A percentile compares a stretch with the other conserved stretches of the same genome.
phyloP scores from a whole-genome alignment of 169 alveolate species.

The Cyclospora cayetanensis region DNA sequence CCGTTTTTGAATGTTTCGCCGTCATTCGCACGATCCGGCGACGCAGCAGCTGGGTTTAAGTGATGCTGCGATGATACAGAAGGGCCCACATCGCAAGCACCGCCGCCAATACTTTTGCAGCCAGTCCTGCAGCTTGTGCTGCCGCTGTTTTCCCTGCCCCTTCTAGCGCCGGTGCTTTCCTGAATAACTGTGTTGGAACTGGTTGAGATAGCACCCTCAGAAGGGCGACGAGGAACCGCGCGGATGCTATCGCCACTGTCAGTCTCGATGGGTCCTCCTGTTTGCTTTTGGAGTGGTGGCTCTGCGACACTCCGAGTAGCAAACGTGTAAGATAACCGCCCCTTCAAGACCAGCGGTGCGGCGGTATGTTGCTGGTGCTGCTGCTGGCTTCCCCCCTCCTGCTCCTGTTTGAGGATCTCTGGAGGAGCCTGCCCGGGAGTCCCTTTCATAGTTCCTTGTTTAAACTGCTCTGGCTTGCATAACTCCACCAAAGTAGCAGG shows the following conservation, averaged over 20 bases:
- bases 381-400: neutral
- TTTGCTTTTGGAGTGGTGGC: neutral
- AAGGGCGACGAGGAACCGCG: neutral
- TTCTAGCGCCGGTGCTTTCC: neutral
- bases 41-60: neutral
- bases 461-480: no score
- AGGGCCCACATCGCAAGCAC: neutral
- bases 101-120: neutral
- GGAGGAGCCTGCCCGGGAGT: no score
- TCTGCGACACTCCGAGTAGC: constrained; percentile 18
- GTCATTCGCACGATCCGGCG: no score
- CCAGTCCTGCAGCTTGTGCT: neutral
- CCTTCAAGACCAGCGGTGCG: constrained; percentile 24
- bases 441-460: no score
- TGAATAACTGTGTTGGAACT: neutral
- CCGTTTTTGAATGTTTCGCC: neutral
- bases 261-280: neutral
- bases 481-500: no score
- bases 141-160: neutral
- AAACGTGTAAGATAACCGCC: constrained; percentile 24
- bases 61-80: neutral
- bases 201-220: neutral
- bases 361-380: neutral
- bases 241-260: neutral
- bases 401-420: no score